A percentile compares a stretch with the other conserved stretches of the same genome.
phyloP scores from a whole-genome alignment of 768 basidiomycete genomes.

The Russula griseocarnosa region DNA sequence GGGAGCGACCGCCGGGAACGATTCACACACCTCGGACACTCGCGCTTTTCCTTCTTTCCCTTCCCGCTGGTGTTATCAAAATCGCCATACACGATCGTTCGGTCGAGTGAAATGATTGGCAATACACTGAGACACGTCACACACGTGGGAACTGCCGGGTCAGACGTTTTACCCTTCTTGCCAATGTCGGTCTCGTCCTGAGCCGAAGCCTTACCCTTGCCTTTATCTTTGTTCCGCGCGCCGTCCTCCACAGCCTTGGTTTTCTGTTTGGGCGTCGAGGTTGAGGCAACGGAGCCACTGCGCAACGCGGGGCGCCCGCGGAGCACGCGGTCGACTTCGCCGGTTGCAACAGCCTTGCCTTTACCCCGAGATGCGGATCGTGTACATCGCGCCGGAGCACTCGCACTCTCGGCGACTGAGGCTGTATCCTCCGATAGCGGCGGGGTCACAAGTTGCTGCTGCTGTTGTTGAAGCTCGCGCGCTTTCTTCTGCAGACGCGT shows the following conservation, averaged over 20 bases:
- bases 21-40: constrained; percentile 66
- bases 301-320: constrained; percentile 26
- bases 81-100: constrained; percentile 67
- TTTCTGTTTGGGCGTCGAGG: constrained; percentile 18
- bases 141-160: constrained; percentile 50
- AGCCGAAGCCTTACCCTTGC: constrained; percentile 25
- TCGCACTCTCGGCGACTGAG: constrained; percentile 34
- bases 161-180: constrained; percentile 29
- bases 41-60: constrained; percentile 41
- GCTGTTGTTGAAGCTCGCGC: constrained; percentile 33
- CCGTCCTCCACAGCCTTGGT: constrained; percentile 21
- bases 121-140: constrained; percentile 66
- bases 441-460: constrained; percentile 47
- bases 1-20: constrained; percentile 16
- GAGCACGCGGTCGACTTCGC: constrained; percentile 21
- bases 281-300: constrained; percentile 11
- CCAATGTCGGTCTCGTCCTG: constrained; percentile 19
- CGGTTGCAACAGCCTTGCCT: constrained; percentile 10
- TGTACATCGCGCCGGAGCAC: constrained; percentile 30
- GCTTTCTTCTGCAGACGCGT: constrained; percentile 53
- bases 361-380: constrained; percentile 31
- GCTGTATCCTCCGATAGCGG: constrained; percentile 46
- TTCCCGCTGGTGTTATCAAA: constrained; percentile 51
- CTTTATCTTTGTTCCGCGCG: constrained; percentile 28
- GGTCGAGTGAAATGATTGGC: constrained; percentile 73